A percentile compares a stretch with the other conserved stretches of the same genome.
Evolutionary conservation across 805 yeast species (phyloP).

Genomic region (Metschnikowia gelsemii): DNA sequence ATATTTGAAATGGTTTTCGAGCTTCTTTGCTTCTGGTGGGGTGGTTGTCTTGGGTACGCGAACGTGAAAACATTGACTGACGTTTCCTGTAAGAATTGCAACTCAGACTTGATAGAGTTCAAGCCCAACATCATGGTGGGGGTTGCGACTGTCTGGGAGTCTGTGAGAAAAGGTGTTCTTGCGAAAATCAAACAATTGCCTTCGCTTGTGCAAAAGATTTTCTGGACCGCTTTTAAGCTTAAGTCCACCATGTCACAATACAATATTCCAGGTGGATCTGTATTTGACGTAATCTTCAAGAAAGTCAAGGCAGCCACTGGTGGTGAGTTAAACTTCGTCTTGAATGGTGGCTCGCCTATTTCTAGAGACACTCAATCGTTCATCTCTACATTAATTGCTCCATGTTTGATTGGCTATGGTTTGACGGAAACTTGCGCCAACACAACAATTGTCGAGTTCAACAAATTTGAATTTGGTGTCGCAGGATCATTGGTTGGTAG

Average conservation of each 20-base stretch:
- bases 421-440: constrained; percentile 95
- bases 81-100: constrained; percentile 75
- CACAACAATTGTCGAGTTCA: constrained; percentile 65
- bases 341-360: constrained; percentile 94
- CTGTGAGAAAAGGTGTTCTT: constrained; percentile 87
- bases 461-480: constrained; percentile 65
- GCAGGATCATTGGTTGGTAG: constrained; percentile 84
- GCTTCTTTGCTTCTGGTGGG: constrained; percentile 80
- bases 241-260: constrained; percentile 62
- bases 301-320: constrained; percentile 94
- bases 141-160: constrained; percentile 98
- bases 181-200: constrained; percentile 71
- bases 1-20: constrained; percentile 92
- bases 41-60: constrained; percentile 86
- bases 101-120: constrained; percentile 83
- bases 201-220: constrained; percentile 66
- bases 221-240: constrained; percentile 84
- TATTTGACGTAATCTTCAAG: constrained; percentile 80
- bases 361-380: constrained; percentile 80
- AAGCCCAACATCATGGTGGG: constrained; percentile 95
- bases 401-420: constrained; percentile 93
- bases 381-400: constrained; percentile 70
- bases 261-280: constrained; percentile 70
- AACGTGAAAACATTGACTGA: constrained; percentile 88
- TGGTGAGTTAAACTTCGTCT: constrained; percentile 67